Evolutionary conservation across 306 rosid genomes (phyloP).

Genomic region (Quercus suber): DNA sequence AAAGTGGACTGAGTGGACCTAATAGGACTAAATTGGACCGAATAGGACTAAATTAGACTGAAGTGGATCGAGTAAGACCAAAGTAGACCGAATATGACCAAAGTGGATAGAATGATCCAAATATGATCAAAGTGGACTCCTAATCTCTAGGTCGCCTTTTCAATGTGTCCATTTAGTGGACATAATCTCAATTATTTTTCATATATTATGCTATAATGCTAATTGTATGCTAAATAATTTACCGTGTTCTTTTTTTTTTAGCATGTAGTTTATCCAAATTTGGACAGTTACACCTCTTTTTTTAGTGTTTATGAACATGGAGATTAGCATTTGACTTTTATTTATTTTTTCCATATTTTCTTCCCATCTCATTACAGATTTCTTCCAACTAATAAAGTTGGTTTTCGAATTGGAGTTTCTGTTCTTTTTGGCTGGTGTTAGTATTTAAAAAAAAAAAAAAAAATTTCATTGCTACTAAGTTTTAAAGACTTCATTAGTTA

Average conservation of each 20-base stretch:
- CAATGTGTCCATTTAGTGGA: background rate
- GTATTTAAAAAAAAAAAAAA: background rate
- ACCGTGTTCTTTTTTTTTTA: constrained; percentile 30
- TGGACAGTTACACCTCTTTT: constrained; percentile 77
- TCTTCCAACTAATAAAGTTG: background rate
- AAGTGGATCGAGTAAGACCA: no score
- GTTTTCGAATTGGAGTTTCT: background rate
- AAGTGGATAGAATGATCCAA: no score
- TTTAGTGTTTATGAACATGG: constrained; percentile 97
- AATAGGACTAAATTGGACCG: no score
- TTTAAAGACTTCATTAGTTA: background rate
- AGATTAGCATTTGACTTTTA: constrained; percentile 42
- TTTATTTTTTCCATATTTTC: constrained; percentile 3
- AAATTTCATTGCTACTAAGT: background rate
- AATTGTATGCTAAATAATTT: constrained; percentile 2
- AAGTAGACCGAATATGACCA: no score
- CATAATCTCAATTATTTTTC: no score
- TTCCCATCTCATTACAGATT: background rate
- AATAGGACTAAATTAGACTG: fast-evolving
- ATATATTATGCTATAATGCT: background rate
- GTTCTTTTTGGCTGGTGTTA: background rate
- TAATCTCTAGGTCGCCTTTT: background rate
- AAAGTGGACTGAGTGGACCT: no score
- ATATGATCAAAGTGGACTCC: no score
- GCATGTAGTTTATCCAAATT: constrained; percentile 80